Base-by-base conservation (phyloP, 2,329 filamentous ascomycete species). In the Penicillium sp. region DNA sequence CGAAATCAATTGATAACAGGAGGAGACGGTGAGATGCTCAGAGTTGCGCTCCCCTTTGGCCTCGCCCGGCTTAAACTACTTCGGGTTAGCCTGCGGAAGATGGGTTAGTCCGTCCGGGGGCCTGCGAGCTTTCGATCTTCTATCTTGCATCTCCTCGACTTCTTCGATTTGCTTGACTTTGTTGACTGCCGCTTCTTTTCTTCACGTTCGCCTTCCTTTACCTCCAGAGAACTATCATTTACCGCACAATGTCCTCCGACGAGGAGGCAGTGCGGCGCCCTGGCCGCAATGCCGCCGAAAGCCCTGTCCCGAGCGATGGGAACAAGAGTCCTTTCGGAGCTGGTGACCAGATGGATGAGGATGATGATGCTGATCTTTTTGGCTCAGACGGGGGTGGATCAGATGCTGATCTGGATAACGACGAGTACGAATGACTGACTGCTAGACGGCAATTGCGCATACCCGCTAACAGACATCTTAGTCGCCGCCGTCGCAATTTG, bases 401-500 rank as follows among this genome's bases (percentile, higher is more conserved):
- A n/a, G 75, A 78, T 29, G 70, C 62, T 21, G 73, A 65, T 13
- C 58, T 68, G 26, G 73, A 70, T 10, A 53, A 67, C 29, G 53
- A 55, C 44, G 66, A 70, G 72, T 75, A 66, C 50, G 62, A 20
- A 36, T 36, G 24, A 17, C 24, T 39, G 18, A 33, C 15, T 41
- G 15, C 24, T 13, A 32, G 24, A 32, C 20, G 30, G 37, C 32
- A 39, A 37, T 17, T 43, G 4, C 34, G 49, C 24, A 40, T 10
- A 10, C 3, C 18, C 37, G 48, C 60, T 67, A 51, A 65, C 39
- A 17, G 4, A 29, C 30, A 23, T 23, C 17, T 13, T 41, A 75
- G 72, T 44, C 64, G 51, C 50, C 60, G 61, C 24, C 61, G 71
- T 51, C 78, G 80, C 52, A 77, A 74, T 55, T 73, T 86, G 10